phyloP scores from a whole-genome alignment of 2,329 filamentous ascomycete species.

The Xylariomycetidae sp. region DNA sequence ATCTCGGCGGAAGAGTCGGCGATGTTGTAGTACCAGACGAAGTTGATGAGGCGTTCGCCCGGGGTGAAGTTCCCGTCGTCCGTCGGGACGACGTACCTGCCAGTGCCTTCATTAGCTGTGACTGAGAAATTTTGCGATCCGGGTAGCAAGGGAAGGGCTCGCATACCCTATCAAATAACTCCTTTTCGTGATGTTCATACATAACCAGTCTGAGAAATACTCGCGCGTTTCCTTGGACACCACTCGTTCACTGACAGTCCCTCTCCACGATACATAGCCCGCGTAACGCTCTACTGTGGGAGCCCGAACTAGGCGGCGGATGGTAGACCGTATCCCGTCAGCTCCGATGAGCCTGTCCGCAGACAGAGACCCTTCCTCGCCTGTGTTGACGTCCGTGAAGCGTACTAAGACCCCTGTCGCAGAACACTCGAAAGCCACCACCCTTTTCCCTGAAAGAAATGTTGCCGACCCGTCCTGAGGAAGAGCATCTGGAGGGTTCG shows the following conservation, averaged over 20 bases:
- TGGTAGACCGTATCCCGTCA: constrained; percentile 27
- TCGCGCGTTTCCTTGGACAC: constrained; percentile 14
- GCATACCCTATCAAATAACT: constrained; percentile 20
- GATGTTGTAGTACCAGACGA: constrained; percentile 42
- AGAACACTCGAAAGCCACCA: constrained; percentile 12
- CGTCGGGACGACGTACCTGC: constrained; percentile 39
- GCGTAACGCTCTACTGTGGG: constrained; percentile 17
- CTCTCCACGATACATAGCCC: constrained; percentile 25
- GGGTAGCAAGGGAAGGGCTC: not conserved
- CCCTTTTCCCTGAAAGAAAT: constrained; percentile 18
- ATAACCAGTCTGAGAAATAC: constrained; percentile 13
- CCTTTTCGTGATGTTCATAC: constrained; percentile 8
- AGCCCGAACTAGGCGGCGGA: constrained; percentile 20
- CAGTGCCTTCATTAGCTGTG: not conserved
- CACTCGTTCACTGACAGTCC: constrained; percentile 15
- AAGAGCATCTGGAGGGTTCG: constrained; percentile 12
- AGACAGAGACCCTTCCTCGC: constrained; percentile 20
- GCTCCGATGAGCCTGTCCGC: constrained; percentile 30
- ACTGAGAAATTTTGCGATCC: not conserved
- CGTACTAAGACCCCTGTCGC: constrained; percentile 11
- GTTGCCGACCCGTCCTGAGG: constrained; percentile 14
- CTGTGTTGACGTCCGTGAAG: constrained; percentile 17
- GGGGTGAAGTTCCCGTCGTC: constrained; percentile 32
- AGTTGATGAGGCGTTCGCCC: constrained; percentile 40
- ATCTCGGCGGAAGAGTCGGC: constrained; percentile 33